Conservation (phyloP, 2,329 filamentous ascomycete genomes). For the Monosporascus sp. region DNA sequence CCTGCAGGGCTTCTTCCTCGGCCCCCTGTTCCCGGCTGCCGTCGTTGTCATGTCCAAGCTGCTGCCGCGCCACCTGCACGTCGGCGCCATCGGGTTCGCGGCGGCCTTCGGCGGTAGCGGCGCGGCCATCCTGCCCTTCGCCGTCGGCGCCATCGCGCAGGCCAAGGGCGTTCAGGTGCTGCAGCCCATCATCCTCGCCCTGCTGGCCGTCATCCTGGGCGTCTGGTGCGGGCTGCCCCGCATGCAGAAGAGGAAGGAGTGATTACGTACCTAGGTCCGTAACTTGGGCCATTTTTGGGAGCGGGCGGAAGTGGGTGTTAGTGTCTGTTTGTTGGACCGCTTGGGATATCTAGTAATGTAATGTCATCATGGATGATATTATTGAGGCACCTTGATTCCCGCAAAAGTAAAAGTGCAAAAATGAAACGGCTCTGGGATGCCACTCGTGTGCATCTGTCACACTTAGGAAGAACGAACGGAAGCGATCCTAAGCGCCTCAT, state of each 20-base stretch:
- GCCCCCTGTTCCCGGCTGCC: conserved; percentile 69
- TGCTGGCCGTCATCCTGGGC: conserved; percentile 37
- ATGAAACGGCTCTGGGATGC: too few relatives aligned
- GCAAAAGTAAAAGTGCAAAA: too few relatives aligned
- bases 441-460: too few relatives aligned
- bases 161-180: conserved; percentile 48
- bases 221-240: conserved; percentile 43
- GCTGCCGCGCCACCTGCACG: conserved; percentile 68
- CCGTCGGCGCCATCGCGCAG: conserved; percentile 61
- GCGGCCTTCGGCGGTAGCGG: conserved; percentile 70
- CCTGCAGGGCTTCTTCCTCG: conserved; percentile 73
- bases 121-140: conserved; percentile 61
- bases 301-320: too few relatives aligned
- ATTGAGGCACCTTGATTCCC: too few relatives aligned
- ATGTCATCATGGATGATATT: too few relatives aligned
- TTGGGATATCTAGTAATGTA: too few relatives aligned
- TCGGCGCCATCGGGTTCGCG: conserved; percentile 71
- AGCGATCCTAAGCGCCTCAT: too few relatives aligned
- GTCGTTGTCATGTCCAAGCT: conserved; percentile 64
- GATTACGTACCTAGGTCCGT: neutral
- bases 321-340: too few relatives aligned
- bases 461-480: too few relatives aligned
- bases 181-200: conserved; percentile 49
- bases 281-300: too few relatives aligned
- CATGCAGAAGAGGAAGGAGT: conserved; percentile 35